Percentiles rank a stretch among this genome's conserved stretches.
phyloP scores from a whole-genome alignment of 139 green algal species.

The Tetradesmus lagerheimii region DNA sequence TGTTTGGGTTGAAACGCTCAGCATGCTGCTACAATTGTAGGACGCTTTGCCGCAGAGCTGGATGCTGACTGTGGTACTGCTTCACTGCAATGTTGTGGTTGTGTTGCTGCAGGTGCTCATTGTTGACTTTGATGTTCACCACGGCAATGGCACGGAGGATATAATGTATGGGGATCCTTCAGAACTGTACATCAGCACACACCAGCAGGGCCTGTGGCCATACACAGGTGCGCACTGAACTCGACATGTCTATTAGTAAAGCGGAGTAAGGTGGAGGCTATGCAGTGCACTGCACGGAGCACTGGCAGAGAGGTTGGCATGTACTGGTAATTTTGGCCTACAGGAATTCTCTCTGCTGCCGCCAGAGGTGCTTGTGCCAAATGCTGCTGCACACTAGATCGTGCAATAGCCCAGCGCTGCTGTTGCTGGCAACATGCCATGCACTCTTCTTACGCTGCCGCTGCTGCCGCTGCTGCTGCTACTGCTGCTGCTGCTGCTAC shows the following conservation, averaged over 20 bases:
- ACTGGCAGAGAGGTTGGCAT: background rate
- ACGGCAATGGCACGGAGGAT: slow-evolving; percentile 88
- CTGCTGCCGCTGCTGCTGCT: background rate
- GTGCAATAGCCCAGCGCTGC: background rate
- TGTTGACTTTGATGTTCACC: slow-evolving; percentile 93
- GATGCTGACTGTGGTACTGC: no score
- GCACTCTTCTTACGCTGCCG: no score
- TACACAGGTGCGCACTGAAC: slow-evolving; percentile 41
- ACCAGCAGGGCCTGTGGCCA: slow-evolving; percentile 74
- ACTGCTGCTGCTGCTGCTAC: background rate
- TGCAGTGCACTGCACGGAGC: background rate
- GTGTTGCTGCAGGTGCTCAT: slow-evolving; percentile 79
- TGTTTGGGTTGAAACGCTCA: no score
- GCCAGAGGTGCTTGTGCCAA: background rate
- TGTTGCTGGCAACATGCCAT: background rate
- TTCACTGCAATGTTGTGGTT: no score
- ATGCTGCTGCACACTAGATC: no score
- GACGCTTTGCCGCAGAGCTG: no score
- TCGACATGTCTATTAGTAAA: no score
- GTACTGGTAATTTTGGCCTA: no score
- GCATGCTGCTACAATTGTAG: no score
- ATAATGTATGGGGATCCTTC: slow-evolving; percentile 82
- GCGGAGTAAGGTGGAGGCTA: no score
- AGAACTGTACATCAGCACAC: slow-evolving; percentile 89
- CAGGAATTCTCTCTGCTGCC: no score